Base-by-base conservation (phyloP, 805 yeast genomes). In the Pichia paraexigua region DNA sequence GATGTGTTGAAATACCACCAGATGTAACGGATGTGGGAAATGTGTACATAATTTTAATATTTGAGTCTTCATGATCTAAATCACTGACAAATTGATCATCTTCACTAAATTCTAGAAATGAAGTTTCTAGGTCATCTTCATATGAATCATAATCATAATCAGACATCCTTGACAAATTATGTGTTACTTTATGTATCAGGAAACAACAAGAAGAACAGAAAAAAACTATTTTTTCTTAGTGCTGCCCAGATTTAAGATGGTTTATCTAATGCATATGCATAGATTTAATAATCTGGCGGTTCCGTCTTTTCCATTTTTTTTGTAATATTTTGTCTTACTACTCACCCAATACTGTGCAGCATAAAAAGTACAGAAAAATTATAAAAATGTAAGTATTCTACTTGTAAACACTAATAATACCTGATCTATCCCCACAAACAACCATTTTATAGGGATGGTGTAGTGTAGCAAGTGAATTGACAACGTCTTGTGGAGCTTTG, bases 341-440 rank as follows among this genome's bases (percentile, higher is more conserved):
- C n/a, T n/a, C n/a, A n/a, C n/a, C n/a, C n/a, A n/a, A n/a, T n/a
- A n/a, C n/a, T n/a, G n/a, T n/a, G n/a, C n/a, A n/a, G n/a, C 25
- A 24, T 7, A 4, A 24, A 24, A 24, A 7, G 11, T 27, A 32
- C n/a, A 32, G n/a, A 32, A 32, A 32, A 5, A 12, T n/a, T 21
- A 25, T 18, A 40, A 12, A 13, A 21, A 30, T 12, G 17, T 15
- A 30, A 12, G 13, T 12, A 30, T 12, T 13, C 50, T 59, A 77
- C 58, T 72, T 75, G 63, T 78, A 85, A 2, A 86, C 76, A 60
- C 80, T 80, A 32, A 87, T 70, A 2, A 69, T 71, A 0, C 95
- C 95, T 42, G 79, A 74, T 51, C 88, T 68, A 57, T 87, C 95
- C 2, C 71, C 88, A 2, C 85, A 73, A 3, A 87, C 67, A 2